A percentile compares a stretch with the other conserved stretches of the same genome.
Conservation (phyloP, 1,284 basidiomycete genomes). For the Sparassis latifolia region DNA sequence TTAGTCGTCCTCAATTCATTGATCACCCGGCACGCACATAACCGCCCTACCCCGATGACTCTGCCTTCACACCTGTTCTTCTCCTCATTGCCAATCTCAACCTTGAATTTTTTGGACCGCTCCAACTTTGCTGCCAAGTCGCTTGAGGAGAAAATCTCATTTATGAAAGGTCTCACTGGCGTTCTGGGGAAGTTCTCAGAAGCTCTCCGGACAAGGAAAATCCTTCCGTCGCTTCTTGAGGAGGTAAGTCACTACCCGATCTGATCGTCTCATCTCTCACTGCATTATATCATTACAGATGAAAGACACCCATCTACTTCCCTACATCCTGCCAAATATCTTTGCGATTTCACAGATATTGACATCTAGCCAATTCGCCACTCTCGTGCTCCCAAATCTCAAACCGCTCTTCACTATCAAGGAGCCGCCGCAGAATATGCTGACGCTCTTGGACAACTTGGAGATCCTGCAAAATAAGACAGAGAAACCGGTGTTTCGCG, state of each 20-base stretch:
- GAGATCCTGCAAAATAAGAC: conserved; percentile 87
- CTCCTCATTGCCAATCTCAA: conserved; percentile 94
- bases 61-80: conserved; percentile 88
- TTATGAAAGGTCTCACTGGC: conserved; percentile 83
- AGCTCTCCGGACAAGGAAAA: conserved; percentile 82
- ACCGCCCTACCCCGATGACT: conserved; percentile 70
- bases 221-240: conserved; percentile 91
- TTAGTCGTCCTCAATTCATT: conserved; percentile 73
- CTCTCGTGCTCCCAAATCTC: conserved; percentile 78
- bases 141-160: conserved; percentile 92
- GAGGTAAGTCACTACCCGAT: conserved; percentile 50
- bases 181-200: conserved; percentile 88
- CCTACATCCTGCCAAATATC: conserved; percentile 98
- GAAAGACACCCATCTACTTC: conserved; percentile 88
- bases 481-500: conserved; percentile 79
- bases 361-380: conserved; percentile 76
- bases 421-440: conserved; percentile 96
- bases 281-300: conserved; percentile 44
- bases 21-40: conserved; percentile 71
- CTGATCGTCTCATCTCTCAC: not conserved
- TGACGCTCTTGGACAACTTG: conserved; percentile 88
- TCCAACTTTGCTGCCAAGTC: conserved; percentile 94
- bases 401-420: conserved; percentile 88
- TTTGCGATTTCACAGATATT: conserved; percentile 84
- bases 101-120: conserved; percentile 93